Evolutionary conservation across 768 basidiomycete genomes (phyloP), one percentile per base, ranked within the genome.

Genomic region (Podaxis rugospora): DNA sequence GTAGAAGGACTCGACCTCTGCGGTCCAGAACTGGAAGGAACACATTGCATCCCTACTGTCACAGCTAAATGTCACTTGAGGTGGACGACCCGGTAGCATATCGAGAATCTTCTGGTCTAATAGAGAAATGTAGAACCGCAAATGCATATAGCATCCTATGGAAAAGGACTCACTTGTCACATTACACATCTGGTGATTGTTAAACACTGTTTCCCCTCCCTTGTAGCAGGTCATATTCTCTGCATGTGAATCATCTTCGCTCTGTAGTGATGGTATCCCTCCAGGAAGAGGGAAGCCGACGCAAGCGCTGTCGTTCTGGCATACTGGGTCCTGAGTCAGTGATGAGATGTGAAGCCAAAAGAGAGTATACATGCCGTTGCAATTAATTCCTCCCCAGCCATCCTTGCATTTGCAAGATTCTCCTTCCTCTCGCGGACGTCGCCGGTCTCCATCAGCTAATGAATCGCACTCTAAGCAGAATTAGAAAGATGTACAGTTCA

Each of bases 21-120:
- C 94, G 7, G 94, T 93, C 97, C 97, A 99, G 77, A 99, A 99
- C 74, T 99, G 95, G 81, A 99, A 99, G 23, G 86, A 85, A 70
- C 97, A 99, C 0, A 84, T 84, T 3, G 76, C 75, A 11, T 80
- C 76, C 1, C 70, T 62, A 18, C 76, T 82, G 61, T 92, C 86
- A 75, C 97, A 99, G 65, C 90, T 89, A 73, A 99, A 99, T 0
- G 97, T 98, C 1, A 98, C 95, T 72, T 98, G 95, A 0, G 96
- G 95, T 18, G 93, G 90, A 7, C 95, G 84, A 54, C 83, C 89
- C 0, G 92, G 90, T n/a, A 82, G 76, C 71, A 98, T 92, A 69
- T 97, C 96, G 63, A 97, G 78, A 66, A 98, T 98, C 75, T 97
- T 97, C 51, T 91, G 87, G 75, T 98, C 94, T 96, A 4, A 28